These are phyloP conservation scores for Oxytropis ochrocephala DNA, from an alignment of 306 rosid genomes.

Conservation along the genomic window DNA sequence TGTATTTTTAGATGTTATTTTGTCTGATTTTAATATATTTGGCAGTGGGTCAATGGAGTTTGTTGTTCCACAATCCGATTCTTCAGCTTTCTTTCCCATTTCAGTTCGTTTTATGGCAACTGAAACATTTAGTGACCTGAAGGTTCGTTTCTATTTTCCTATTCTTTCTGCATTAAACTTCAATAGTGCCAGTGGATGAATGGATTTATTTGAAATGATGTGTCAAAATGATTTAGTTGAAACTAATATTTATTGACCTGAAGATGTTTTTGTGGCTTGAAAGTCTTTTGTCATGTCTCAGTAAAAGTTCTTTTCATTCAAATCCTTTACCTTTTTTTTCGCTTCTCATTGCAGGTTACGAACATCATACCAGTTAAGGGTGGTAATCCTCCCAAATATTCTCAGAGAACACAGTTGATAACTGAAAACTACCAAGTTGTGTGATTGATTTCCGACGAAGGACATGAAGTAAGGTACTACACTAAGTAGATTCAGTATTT, in stretches of 20 bases:
- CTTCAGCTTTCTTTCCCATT: conserved; percentile 80
- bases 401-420: conserved; percentile 86
- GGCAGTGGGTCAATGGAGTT: conserved; percentile 93
- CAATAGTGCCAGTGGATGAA: background rate
- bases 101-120: conserved; percentile 72
- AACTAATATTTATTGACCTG: background rate
- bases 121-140: conserved; percentile 76
- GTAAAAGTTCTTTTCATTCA: background rate
- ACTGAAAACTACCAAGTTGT: conserved; percentile 84
- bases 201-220: background rate
- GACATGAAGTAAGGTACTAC: too few relatives aligned
- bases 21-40: conserved; percentile 21
- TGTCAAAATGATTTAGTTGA: conserved; percentile 3
- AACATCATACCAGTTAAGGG: conserved; percentile 66
- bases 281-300: background rate
- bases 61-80: conserved; percentile 78
- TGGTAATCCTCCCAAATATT: conserved; percentile 66
- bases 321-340: background rate
- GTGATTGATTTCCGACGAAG: conserved; percentile 39
- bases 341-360: conserved; percentile 39
- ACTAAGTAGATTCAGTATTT: too few relatives aligned
- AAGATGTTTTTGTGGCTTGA: background rate
- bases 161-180: background rate
- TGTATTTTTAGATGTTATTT: background rate
- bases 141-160: conserved; percentile 41